Base-by-base conservation (phyloP, 179 eudicot species). In the Spergularia azorica region DNA sequence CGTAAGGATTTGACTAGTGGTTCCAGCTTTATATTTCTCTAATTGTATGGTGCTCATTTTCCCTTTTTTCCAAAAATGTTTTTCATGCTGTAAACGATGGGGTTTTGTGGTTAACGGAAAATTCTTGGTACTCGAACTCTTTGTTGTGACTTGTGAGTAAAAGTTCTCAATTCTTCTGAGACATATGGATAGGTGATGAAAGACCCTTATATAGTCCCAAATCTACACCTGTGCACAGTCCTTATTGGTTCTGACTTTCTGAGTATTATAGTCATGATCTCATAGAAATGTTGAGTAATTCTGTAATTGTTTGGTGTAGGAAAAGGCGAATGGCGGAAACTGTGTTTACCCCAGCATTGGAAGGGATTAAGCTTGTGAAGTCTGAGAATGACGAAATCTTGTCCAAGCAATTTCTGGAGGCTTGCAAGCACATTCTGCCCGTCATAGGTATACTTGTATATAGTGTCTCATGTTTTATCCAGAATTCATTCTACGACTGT, bases 391-490 rank as follows among this genome's bases (percentile, higher is more conserved):
- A 86, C 41, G 97, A 91, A 57, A 68, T 95, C 79, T 78, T 88
- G 83, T 82, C 91, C 57, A 87, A 79, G 85, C 97, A 97, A 71
- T 95, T 93, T 85, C 86, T 95, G 89, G 97, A 93, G 43, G 91
- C 90, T 1, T 92, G 98, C 91, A 91, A 88, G 85, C 88, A 82
- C 20, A 83, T 95, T 80, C 78, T 95, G 70, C 98, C 98, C 36
- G 88, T 93, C 79, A 84, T 95, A 82, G 98, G 98, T 92, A 62
- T 54, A 79, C 59, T 62, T 78, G 12, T 64, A 14, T 64, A 14
- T 63, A 18, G 67, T 61, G 17, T 41, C 64, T 46, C 41, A 3
- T 71, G 13, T 36, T 48, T 15, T 63, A 21, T 63, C 10, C 51
- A 54, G 15, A 15, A 12, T 56, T 48, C 20, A 7, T 57, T 56